A percentile compares a stretch with the other conserved stretches of the same genome.
These are phyloP conservation scores for Phialemonium atrogriseum DNA, from an alignment of 2,329 filamentous ascomycete species.

Conservation along the genomic window DNA sequence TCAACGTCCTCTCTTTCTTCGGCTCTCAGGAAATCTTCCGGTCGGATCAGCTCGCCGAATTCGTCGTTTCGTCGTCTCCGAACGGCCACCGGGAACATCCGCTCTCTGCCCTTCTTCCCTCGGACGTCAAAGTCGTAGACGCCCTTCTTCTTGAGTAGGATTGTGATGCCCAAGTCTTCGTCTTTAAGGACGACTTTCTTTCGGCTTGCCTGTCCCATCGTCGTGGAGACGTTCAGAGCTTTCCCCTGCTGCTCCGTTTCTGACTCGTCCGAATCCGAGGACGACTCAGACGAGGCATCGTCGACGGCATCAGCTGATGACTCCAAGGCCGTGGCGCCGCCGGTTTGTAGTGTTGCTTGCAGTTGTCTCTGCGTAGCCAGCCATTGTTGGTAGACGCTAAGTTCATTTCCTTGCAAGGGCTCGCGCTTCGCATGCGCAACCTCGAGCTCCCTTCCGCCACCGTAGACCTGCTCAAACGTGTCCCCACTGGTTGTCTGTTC, in stretches of 20 bases:
- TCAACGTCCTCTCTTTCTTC: conserved; percentile 79
- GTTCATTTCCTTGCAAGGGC: conserved; percentile 66
- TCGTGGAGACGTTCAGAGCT: conserved; percentile 79
- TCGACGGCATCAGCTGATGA: conserved; percentile 66
- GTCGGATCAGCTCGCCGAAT: conserved; percentile 87
- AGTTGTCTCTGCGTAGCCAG: conserved; percentile 81
- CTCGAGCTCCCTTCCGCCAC: conserved; percentile 53
- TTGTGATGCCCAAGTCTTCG: conserved; percentile 84
- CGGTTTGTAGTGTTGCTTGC: conserved; percentile 68
- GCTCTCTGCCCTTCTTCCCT: conserved; percentile 84
- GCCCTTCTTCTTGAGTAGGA: conserved; percentile 79
- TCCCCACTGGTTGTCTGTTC: conserved; percentile 48
- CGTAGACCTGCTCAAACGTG: conserved; percentile 58
- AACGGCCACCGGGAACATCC: conserved; percentile 82
- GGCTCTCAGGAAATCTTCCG: conserved; percentile 86
- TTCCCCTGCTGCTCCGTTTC: conserved; percentile 88
- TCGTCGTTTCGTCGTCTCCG: conserved; percentile 76
- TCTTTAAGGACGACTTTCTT: conserved; percentile 83
- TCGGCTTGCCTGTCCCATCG: conserved; percentile 72
- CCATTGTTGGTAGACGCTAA: conserved; percentile 83
- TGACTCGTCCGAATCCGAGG: conserved; percentile 78
- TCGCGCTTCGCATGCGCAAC: conserved; percentile 54
- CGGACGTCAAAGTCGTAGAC: conserved; percentile 92
- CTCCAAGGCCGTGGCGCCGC: conserved; percentile 60
- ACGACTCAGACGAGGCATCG: conserved; percentile 79